Percentiles rank a stretch among this genome's conserved stretches.
These are phyloP conservation scores for Dendrocalamus sinicus DNA, from an alignment of 176 grass and related monocot genomes.

Conservation along the genomic window DNA sequence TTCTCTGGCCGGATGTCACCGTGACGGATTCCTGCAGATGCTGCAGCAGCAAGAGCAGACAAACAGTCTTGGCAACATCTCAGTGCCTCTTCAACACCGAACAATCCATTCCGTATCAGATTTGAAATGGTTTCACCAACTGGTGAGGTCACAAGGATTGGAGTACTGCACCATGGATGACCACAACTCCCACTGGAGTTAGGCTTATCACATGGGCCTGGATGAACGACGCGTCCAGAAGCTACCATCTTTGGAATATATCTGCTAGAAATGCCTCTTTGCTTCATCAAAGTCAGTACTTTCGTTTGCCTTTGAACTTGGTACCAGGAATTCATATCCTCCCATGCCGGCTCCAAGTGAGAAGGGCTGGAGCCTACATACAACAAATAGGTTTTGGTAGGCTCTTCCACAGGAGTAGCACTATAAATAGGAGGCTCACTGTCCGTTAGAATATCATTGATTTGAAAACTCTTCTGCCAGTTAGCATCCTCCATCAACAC, in stretches of 20 bases:
- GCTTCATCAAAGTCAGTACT: slow-evolving; percentile 83
- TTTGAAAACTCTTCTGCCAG: slow-evolving; percentile 74
- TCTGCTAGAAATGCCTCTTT: slow-evolving; percentile 84
- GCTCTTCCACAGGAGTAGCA: slow-evolving; percentile 70
- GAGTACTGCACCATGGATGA: slow-evolving; percentile 88
- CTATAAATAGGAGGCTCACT: slow-evolving; percentile 76
- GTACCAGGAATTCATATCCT: slow-evolving; percentile 97
- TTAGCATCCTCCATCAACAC: slow-evolving; percentile 79
- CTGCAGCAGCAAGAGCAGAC: slow-evolving; percentile 76
- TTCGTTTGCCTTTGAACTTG: slow-evolving; percentile 93
- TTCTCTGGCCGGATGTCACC: slow-evolving; percentile 90
- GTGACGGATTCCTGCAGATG: slow-evolving; percentile 78
- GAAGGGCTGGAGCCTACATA: slow-evolving; percentile 86
- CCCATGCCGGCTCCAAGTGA: slow-evolving; percentile 88
- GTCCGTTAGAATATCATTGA: slow-evolving; percentile 71
- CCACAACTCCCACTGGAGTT: slow-evolving; percentile 68
- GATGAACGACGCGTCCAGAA: slow-evolving; percentile 73
- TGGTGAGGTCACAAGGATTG: slow-evolving; percentile 82
- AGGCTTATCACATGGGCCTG: slow-evolving; percentile 74
- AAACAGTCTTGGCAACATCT: slow-evolving; percentile 98
- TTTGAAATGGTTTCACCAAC: slow-evolving; percentile 84
- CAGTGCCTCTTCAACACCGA: slow-evolving; percentile 85
- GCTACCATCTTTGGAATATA: slow-evolving; percentile 77
- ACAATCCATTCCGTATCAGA: slow-evolving; percentile 85
- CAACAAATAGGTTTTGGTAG: slow-evolving; percentile 65